phyloP scores from a whole-genome alignment of 805 yeast species.

The Kockiozyma suomiensis region DNA sequence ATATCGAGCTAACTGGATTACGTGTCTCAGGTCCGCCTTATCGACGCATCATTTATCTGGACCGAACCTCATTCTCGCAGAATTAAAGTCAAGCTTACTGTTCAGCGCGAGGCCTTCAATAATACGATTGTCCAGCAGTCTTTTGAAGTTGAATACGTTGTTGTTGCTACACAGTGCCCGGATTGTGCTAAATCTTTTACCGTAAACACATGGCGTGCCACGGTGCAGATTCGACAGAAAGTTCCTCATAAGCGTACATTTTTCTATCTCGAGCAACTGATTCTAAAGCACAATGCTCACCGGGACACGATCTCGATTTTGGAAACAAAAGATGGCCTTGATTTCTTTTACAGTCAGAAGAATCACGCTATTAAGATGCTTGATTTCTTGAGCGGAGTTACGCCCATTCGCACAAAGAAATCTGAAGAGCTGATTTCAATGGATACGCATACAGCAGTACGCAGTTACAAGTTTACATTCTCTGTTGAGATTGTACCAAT shows the following conservation, averaged over 20 bases:
- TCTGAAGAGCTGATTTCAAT: conserved; percentile 90
- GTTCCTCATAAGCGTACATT: conserved; percentile 97
- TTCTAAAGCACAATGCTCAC: conserved; percentile 89
- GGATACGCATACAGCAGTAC: conserved; percentile 88
- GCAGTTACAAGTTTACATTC: conserved; percentile 85
- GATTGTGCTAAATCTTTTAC: conserved; percentile 98
- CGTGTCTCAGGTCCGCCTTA: conserved; percentile 71
- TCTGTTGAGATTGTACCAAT: conserved; percentile 95
- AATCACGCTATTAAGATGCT: conserved; percentile 94
- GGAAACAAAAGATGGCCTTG: conserved; percentile 92
- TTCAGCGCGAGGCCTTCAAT: conserved; percentile 94
- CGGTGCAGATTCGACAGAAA: conserved; percentile 96
- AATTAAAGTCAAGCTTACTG: conserved; percentile 84
- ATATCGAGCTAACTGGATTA: neutral
- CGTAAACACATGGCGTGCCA: conserved; percentile 96
- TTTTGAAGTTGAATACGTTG: conserved; percentile 92
- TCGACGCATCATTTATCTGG: conserved; percentile 96
- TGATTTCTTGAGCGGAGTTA: conserved; percentile 82
- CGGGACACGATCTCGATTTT: conserved; percentile 90
- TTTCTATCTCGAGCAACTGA: conserved; percentile 91
- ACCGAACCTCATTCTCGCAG: conserved; percentile 99
- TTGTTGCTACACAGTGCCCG: conserved; percentile 94
- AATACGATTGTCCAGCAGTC: conserved; percentile 91
- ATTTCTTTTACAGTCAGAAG: conserved; percentile 84
- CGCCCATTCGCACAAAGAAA: conserved; percentile 78